Percentiles rank a stretch among this genome's conserved stretches.
phyloP scores from a whole-genome alignment of 768 basidiomycete genomes.

The Serendipita sp. region DNA sequence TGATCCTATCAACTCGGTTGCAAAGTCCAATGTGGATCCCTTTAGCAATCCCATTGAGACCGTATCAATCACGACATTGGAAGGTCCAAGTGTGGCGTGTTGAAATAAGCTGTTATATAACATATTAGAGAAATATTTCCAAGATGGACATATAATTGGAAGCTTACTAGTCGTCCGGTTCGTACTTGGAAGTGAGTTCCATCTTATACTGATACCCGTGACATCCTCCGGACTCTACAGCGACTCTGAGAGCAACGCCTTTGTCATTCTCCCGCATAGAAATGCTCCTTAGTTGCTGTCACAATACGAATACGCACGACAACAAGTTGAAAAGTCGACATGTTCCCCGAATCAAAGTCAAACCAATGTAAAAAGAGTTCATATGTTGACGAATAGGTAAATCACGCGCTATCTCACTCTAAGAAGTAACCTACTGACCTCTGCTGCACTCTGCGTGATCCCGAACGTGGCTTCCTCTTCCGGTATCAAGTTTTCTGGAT shows the following conservation, averaged over 20 bases:
- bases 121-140: background rate
- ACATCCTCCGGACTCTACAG: slow-evolving; percentile 88
- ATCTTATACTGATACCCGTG: slow-evolving; percentile 97
- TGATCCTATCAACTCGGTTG: slow-evolving; percentile 88
- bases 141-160: background rate
- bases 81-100: slow-evolving; percentile 53
- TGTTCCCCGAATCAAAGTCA: background rate
- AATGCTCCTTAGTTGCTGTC: slow-evolving; percentile 62
- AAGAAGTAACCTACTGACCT: slow-evolving; percentile 27
- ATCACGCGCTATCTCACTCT: background rate
- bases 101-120: slow-evolving; percentile 37
- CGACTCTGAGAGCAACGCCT: slow-evolving; percentile 54
- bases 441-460: slow-evolving; percentile 60
- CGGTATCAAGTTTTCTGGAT: background rate
- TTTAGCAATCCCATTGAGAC: slow-evolving; percentile 72
- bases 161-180: slow-evolving; percentile 74
- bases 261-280: slow-evolving; percentile 43
- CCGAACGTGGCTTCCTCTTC: slow-evolving; percentile 33
- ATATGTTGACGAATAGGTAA: background rate
- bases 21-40: slow-evolving; percentile 78
- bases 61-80: slow-evolving; percentile 70
- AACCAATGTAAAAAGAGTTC: background rate
- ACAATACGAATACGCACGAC: background rate
- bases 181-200: slow-evolving; percentile 46
- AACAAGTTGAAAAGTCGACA: background rate